A percentile compares a stretch with the other conserved stretches of the same genome.
Conservation (phyloP, 2,329 filamentous ascomycete species). For the Alternaria gansuensis region DNA sequence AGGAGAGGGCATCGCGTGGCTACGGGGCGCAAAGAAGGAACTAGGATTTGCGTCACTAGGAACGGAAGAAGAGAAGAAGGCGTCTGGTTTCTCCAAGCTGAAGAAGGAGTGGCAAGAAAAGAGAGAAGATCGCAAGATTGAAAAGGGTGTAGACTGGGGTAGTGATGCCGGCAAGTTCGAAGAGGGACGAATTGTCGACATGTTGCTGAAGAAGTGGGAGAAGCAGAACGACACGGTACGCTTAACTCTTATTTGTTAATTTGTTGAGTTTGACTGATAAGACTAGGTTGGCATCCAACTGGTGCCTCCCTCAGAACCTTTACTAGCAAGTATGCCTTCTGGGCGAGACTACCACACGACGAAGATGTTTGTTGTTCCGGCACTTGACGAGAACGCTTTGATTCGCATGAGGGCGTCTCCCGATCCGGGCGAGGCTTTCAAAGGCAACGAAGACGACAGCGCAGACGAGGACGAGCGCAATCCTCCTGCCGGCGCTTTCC, state of each 20-base stretch:
- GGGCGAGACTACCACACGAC: constrained; percentile 84
- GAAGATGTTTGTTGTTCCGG: constrained; percentile 71
- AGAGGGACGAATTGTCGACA: constrained; percentile 83
- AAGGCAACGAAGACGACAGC: constrained; percentile 50
- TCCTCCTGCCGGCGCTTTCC: constrained; percentile 49
- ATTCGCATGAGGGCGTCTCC: constrained; percentile 66
- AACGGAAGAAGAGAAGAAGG: constrained; percentile 55
- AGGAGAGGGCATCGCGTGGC: constrained; percentile 86
- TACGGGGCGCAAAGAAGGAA: constrained; percentile 78
- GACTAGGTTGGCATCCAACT: constrained; percentile 78
- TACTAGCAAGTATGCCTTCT: constrained; percentile 83
- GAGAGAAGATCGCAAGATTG: constrained; percentile 79
- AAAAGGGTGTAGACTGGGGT: constrained; percentile 77
- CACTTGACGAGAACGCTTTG: constrained; percentile 71
- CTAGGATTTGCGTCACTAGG: constrained; percentile 67
- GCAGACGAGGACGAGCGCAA: constrained; percentile 47
- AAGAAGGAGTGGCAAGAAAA: constrained; percentile 80
- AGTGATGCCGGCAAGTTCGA: constrained; percentile 84
- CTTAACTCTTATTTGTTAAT: constrained; percentile 7
- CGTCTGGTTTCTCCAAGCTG: constrained; percentile 68
- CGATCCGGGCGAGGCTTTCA: constrained; percentile 57
- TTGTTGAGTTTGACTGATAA: constrained; percentile 7
- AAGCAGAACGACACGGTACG: constrained; percentile 91
- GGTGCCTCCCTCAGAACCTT: constrained; percentile 74
- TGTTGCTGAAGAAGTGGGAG: constrained; percentile 87